Percentiles rank a stretch among this genome's conserved stretches.
These are phyloP conservation scores for Polychytrium aggregatum DNA, from an alignment of 192 early-diverging fungal genomes.

Conservation along the genomic window DNA sequence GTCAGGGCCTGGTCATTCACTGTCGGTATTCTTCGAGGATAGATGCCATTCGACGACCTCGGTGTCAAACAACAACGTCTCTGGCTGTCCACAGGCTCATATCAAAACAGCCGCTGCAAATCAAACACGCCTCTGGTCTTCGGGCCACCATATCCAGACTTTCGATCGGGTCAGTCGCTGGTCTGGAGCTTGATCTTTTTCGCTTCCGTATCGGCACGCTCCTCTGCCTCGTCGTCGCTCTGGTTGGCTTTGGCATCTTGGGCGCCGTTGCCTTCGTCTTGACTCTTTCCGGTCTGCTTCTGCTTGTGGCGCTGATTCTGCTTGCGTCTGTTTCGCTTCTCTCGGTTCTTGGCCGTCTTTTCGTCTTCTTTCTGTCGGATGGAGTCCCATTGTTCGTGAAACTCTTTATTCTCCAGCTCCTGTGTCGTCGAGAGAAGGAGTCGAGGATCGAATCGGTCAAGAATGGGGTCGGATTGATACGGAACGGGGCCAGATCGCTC, in stretches of 20 bases:
- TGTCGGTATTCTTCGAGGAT: too few species aligned
- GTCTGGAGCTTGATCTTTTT: neutral
- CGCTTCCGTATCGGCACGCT: neutral
- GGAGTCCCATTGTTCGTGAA: conserved; percentile 41
- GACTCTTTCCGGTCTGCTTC: conserved; percentile 20
- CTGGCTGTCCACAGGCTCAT: too few species aligned
- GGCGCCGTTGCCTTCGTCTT: conserved; percentile 3
- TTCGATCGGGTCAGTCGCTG: too few species aligned
- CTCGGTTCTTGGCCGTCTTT: conserved; percentile 77
- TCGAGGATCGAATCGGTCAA: neutral
- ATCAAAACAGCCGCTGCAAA: too few species aligned
- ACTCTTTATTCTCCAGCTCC: conserved; percentile 49
- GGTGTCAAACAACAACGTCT: too few species aligned
- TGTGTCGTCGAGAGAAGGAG: conserved; percentile 5
- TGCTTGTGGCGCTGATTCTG: conserved; percentile 6
- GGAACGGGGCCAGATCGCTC: neutral
- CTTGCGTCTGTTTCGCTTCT: conserved; percentile 72
- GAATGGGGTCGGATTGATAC: neutral
- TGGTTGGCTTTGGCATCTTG: neutral
- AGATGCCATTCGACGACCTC: too few species aligned
- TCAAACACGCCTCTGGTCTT: too few species aligned
- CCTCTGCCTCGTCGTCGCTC: neutral
- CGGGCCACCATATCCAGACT: too few species aligned
- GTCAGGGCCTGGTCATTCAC: too few species aligned
- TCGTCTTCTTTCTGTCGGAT: conserved; percentile 60